Conservation (phyloP, 441 rosid species). For the Brassica balearica region DNA sequence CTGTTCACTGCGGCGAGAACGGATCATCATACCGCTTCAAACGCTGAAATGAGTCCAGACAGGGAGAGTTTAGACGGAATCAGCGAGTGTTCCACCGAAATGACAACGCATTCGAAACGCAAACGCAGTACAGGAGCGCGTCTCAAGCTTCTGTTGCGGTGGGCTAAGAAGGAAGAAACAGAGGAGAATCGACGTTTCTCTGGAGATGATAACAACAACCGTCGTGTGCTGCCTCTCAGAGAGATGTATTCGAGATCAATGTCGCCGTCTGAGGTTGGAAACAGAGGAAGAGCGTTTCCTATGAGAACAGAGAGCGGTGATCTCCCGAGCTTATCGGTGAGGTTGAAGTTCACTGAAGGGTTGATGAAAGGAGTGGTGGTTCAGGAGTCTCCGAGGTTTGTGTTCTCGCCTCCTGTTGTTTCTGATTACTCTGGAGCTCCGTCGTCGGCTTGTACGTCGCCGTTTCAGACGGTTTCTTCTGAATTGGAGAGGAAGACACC, state of each 20-base stretch:
- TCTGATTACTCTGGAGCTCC: slow-evolving; percentile 49
- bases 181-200: slow-evolving; percentile 45
- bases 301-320: slow-evolving; percentile 48
- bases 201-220: slow-evolving; percentile 46
- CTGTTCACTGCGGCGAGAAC: slow-evolving; percentile 62
- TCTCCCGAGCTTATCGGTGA: slow-evolving; percentile 79
- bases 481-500: slow-evolving; percentile 36
- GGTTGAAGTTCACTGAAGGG: slow-evolving; percentile 67
- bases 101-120: slow-evolving; percentile 49
- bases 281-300: slow-evolving; percentile 51
- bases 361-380: slow-evolving; percentile 76
- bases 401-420: slow-evolving; percentile 23
- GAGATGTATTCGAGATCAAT: slow-evolving; percentile 58
- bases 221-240: slow-evolving; percentile 73
- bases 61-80: slow-evolving; percentile 55
- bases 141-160: slow-evolving; percentile 70
- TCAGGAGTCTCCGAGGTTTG: slow-evolving; percentile 56
- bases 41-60: slow-evolving; percentile 49
- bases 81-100: slow-evolving; percentile 48
- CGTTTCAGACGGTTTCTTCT: slow-evolving; percentile 36
- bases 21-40: slow-evolving; percentile 16
- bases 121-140: slow-evolving; percentile 58
- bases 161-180: slow-evolving; percentile 64
- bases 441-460: slow-evolving; percentile 43
- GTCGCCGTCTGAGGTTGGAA: slow-evolving; percentile 1